Evolutionary conservation across 495 filamentous ascomycete genomes (phyloP).

Genomic region (Neurospora sp.): DNA sequence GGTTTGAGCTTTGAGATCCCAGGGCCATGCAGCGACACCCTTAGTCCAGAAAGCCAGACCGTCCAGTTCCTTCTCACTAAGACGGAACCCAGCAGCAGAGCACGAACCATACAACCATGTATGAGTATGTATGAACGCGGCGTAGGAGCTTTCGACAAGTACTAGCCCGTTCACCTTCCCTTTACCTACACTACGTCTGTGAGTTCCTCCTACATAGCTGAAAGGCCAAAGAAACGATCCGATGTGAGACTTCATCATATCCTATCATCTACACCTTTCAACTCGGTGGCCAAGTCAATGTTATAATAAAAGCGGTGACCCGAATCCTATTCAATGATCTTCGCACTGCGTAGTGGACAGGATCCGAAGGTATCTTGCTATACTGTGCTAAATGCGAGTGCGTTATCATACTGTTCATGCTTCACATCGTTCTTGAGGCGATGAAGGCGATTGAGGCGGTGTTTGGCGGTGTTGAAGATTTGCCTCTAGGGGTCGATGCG

Average conservation of each 20-base stretch:
- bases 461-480: not conserved
- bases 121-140: not conserved
- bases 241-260: not conserved
- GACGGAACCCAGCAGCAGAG: not conserved
- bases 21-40: too few species aligned
- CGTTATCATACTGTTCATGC: not conserved
- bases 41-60: too few species aligned
- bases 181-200: too few species aligned
- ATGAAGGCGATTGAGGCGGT: not conserved
- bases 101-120: not conserved
- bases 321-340: not conserved
- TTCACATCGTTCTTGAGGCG: not conserved
- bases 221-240: too few species aligned
- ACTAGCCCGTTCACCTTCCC: not conserved
- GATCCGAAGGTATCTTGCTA: not conserved
- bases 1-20: too few species aligned
- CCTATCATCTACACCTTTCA: not conserved
- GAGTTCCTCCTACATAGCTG: too few species aligned
- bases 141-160: not conserved
- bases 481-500: not conserved
- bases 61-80: not conserved
- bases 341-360: not conserved
- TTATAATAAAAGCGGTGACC: not conserved
- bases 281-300: not conserved
- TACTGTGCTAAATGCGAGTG: not conserved